Conservation (phyloP, 805 yeast genomes). For the Clavispora fructus region DNA sequence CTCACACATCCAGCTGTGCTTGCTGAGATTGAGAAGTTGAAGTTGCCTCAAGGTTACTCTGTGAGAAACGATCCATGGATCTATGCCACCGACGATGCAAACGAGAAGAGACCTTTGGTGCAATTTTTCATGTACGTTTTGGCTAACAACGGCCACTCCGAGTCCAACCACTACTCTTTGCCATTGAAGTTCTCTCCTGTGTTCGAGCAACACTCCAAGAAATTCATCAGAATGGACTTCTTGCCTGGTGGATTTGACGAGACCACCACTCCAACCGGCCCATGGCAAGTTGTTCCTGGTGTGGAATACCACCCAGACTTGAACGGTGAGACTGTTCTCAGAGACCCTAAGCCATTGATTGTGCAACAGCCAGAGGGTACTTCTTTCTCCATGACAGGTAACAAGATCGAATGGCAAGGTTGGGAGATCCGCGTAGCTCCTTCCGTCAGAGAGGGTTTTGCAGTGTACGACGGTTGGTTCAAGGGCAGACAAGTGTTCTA, state of each 20-base stretch:
- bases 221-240: constrained; percentile 67
- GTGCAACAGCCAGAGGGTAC: constrained; percentile 77
- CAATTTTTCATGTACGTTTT: constrained; percentile 73
- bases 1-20: constrained; percentile 50
- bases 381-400: constrained; percentile 55
- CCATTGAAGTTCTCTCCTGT: constrained; percentile 74
- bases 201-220: constrained; percentile 53
- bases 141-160: constrained; percentile 57
- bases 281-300: constrained; percentile 55
- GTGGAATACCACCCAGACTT: constrained; percentile 74
- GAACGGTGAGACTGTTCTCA: constrained; percentile 43
- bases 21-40: constrained; percentile 64
- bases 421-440: constrained; percentile 74
- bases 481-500: constrained; percentile 74
- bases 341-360: constrained; percentile 66
- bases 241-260: constrained; percentile 70
- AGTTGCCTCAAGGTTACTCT: constrained; percentile 50
- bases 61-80: constrained; percentile 79
- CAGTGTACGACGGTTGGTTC: constrained; percentile 64
- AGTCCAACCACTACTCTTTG: constrained; percentile 70
- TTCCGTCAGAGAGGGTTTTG: constrained; percentile 76
- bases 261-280: constrained; percentile 49
- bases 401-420: constrained; percentile 71
- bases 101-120: constrained; percentile 56
- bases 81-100: constrained; percentile 70